Conservation (phyloP, 208 protist genomes). For the Ichthyophonus hoferi region DNA sequence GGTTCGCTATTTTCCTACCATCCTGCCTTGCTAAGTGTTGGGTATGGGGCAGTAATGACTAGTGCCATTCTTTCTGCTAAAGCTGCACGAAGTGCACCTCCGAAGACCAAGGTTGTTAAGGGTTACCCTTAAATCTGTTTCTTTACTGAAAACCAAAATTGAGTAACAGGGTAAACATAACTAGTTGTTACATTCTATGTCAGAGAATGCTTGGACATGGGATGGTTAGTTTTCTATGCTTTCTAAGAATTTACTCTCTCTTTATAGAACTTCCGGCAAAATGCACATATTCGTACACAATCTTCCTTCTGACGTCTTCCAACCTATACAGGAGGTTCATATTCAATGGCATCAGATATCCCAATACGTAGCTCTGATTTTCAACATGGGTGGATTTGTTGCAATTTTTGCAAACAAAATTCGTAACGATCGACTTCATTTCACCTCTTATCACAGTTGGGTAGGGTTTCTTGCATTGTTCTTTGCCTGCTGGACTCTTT, state of each 20-base stretch:
- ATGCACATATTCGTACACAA: too few relatives aligned
- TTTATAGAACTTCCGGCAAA: too few relatives aligned
- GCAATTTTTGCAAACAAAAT: background rate
- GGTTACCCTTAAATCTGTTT: too few relatives aligned
- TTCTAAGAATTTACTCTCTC: too few relatives aligned
- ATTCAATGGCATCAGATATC: background rate
- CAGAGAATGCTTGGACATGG: too few relatives aligned
- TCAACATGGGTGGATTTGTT: background rate
- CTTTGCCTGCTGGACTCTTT: background rate
- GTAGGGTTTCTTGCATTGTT: background rate
- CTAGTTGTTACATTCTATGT: too few relatives aligned
- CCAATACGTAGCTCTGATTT: background rate
- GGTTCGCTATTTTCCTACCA: background rate
- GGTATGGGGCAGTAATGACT: background rate
- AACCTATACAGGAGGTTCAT: background rate
- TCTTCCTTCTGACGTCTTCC: too few relatives aligned
- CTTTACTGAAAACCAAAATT: too few relatives aligned
- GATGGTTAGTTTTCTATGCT: too few relatives aligned
- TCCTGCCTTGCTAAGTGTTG: background rate
- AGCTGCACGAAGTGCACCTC: background rate
- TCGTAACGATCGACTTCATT: background rate
- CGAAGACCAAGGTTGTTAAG: background rate
- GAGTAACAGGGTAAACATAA: too few relatives aligned
- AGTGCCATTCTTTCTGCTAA: background rate
- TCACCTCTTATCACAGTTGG: background rate